Base-by-base conservation (phyloP, 495 filamentous ascomycete genomes). In the Hyaloscypha hepaticicola region DNA sequence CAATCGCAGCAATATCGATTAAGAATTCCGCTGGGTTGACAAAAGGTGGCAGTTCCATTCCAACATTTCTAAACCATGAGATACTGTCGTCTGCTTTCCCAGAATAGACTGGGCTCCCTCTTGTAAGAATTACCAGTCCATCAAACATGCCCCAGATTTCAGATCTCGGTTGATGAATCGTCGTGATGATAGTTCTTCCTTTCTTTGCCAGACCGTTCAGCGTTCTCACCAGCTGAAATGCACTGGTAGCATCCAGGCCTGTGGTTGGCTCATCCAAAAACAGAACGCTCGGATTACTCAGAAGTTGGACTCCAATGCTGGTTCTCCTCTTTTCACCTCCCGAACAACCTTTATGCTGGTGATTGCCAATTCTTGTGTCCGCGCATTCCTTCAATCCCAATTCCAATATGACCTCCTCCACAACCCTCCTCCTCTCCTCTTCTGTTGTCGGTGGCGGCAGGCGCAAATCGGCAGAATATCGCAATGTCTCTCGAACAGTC, bases 261-360 rank as follows among this genome's bases (percentile, higher is more conserved):
- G 89, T 91, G 0, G 89, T 92, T 0, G 89, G 88, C 67, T 92
- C 89, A 60, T 92, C 89, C 16, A 89, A 79, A 68, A 91, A 92
- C 9, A 92, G 69, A 7, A 92, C 83, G 16, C 86, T 90, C 2
- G 89, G 89, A 68, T 91, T 92, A 1, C 88, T 82, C 31, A 92
- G 77, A 61, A 91, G 78, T 73, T 91, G 89, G 25, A 92, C 88
- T 12, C 88, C 89, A 64, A 92, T 87, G 62, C 86, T 88, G 1
- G 84, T 85, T 56, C 89, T 79, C 65, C 89, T 80, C 75, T 90
- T 92, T 71, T 91, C 89, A 2, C 89, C 89, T 9, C 89, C 89
- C 50, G 87, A 90, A 70, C 89, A 92, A 2, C 89, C 88, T 56
- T 88, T 88, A 72, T 89, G 86, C 24, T 82, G 78, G 55, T 79